Evolutionary conservation across 208 protist species (phyloP).

Genomic region (Trypanosoma caninum): DNA sequence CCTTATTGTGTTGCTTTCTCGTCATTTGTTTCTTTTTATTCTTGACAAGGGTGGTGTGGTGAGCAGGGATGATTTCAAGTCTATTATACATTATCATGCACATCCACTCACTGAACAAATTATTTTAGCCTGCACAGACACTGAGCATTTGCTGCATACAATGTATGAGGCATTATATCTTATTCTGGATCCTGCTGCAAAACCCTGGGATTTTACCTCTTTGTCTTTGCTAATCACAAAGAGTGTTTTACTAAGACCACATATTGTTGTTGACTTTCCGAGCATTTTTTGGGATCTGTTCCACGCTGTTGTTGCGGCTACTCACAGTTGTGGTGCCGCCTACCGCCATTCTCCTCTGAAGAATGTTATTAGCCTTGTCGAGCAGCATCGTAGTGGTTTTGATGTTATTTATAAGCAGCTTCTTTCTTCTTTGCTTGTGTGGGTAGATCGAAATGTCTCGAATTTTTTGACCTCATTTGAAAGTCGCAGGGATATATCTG

Average conservation of each 20-base stretch:
- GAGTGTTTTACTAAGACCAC: constrained; percentile 56
- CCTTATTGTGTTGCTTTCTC: constrained; percentile 81
- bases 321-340: constrained; percentile 63
- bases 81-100: constrained; percentile 62
- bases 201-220: constrained; percentile 74
- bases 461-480: constrained; percentile 29
- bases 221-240: constrained; percentile 57
- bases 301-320: constrained; percentile 80
- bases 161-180: constrained; percentile 52
- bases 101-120: constrained; percentile 73
- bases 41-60: constrained; percentile 42
- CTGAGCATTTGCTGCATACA: constrained; percentile 51
- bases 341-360: constrained; percentile 68
- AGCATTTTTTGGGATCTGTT: constrained; percentile 81
- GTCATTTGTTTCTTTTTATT: constrained; percentile 82
- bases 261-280: constrained; percentile 38
- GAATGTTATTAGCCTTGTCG: constrained; percentile 63
- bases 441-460: constrained; percentile 53
- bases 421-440: constrained; percentile 65
- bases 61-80: constrained; percentile 48
- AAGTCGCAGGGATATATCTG: constrained; percentile 65
- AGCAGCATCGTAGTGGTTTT: constrained; percentile 20
- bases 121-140: constrained; percentile 39
- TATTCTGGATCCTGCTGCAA: constrained; percentile 57
- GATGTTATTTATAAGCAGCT: constrained; percentile 42